Percentiles rank a stretch among this genome's conserved stretches.
These are phyloP conservation scores for Blechomonas ayalai DNA, from an alignment of 208 protist species.

Conservation along the genomic window DNA sequence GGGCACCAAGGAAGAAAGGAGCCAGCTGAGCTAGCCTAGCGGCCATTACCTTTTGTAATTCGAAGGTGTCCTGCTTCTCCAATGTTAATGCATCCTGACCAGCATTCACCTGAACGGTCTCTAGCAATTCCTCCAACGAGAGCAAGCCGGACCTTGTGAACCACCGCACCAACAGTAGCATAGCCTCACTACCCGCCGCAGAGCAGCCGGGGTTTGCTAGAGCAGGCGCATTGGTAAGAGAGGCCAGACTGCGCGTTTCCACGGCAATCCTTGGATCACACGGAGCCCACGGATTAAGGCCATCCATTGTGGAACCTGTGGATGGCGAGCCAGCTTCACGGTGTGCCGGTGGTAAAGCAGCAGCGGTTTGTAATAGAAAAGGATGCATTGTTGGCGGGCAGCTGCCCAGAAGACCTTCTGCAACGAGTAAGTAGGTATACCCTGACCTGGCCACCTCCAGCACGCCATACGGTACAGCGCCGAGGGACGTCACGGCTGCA, in stretches of 20 bases:
- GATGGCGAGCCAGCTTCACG: too few species aligned
- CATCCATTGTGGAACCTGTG: not conserved
- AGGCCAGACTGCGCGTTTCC: conserved; percentile 1
- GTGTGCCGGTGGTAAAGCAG: too few species aligned
- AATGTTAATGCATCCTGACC: not conserved
- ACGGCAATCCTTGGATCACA: not conserved
- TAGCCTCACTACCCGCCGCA: conserved; percentile 7
- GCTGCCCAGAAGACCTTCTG: conserved; percentile 51
- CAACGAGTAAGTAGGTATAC: conserved; percentile 57
- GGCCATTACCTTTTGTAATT: conserved; percentile 22
- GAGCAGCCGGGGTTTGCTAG: not conserved
- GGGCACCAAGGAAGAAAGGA: conserved; percentile 53
- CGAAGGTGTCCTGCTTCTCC: conserved; percentile 6
- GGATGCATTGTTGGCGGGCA: conserved; percentile 70
- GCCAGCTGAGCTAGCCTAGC: conserved; percentile 18
- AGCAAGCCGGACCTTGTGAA: conserved; percentile 21
- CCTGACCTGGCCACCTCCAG: conserved; percentile 38
- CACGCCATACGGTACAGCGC: conserved; percentile 26
- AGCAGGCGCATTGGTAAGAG: not conserved
- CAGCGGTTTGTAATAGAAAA: conserved; percentile 32
- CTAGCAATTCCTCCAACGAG: conserved; percentile 14
- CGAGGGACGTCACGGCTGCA: conserved; percentile 14
- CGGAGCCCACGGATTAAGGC: not conserved
- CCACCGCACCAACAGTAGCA: conserved; percentile 39
- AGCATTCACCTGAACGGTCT: conserved; percentile 11